Evolutionary conservation across 1,284 basidiomycete genomes (phyloP), one percentile per base, ranked within the genome.

Genomic region (Pseudomicrostroma phylloplanum): DNA sequence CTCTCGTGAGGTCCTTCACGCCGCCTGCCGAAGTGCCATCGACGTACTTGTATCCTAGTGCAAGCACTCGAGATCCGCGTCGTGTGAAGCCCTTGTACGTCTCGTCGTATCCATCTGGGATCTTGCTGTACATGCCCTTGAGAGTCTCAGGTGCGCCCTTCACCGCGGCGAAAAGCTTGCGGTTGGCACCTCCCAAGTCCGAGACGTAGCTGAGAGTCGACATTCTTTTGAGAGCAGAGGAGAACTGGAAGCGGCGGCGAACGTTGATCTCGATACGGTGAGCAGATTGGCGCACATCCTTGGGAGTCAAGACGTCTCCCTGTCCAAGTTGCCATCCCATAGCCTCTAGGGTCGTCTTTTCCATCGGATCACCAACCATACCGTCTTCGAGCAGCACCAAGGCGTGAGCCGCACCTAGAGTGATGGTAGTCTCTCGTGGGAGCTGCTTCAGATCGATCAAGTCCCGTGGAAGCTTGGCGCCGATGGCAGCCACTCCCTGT

Each of bases 301-400:
- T 55, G 48, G 78, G 64, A 40, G 61, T 60, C 43, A 62, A 43
- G 48, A 65, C 41, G 26, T 67, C 70, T 84, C 90, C 90, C 81
- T 88, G 89, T 43, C 83, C 83, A 21, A 99, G 80, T 67, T 87
- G 86, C 94, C 94, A 98, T 63, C 90, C 87, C 55, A 98, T 84
- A 1, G 92, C 89, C 68, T 92, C 90, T 17, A 98, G 82, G 0
- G 94, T 94, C 0, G 91, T 94, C 82, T 94, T 94, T 81, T 99
- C 94, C 94, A 99, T 99, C 0, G 96, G 94, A 79, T 99, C 96
- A 15, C 94, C 96, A 41, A 98, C 93, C 42, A 96, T 83, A 3
- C 92, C 94, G 74, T 85, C 84, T 56, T 96, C 92, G 43, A 99
- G 84, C 58, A 91, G 84, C 21, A 98, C 94, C 2, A 99, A 83